Conservation (phyloP, 1,139 yeast species). For the Kazachstania sp. region DNA sequence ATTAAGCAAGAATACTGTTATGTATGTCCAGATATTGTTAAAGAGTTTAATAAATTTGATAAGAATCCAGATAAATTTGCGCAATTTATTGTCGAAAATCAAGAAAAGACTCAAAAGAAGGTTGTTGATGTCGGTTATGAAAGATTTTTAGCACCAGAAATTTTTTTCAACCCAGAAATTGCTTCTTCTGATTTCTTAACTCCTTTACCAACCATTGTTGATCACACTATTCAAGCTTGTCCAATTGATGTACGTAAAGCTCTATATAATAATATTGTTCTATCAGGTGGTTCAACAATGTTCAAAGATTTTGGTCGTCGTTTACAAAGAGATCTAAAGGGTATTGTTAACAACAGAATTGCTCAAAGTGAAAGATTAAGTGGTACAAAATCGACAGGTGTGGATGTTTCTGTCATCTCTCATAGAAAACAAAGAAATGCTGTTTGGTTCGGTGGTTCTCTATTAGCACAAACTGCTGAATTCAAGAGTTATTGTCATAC, state of each 20-base stretch:
- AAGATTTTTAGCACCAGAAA: slow-evolving; percentile 95
- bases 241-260: slow-evolving; percentile 98
- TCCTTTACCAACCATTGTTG: slow-evolving; percentile 92
- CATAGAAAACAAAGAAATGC: slow-evolving; percentile 98
- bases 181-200: slow-evolving; percentile 91
- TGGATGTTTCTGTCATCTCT: slow-evolving; percentile 91
- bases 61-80: slow-evolving; percentile 92
- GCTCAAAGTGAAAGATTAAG: slow-evolving; percentile 69
- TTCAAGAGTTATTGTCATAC: slow-evolving; percentile 95
- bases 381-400: slow-evolving; percentile 86
- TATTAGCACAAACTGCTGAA: slow-evolving; percentile 94
- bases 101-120: slow-evolving; percentile 54
- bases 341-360: slow-evolving; percentile 82
- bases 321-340: slow-evolving; percentile 87
- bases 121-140: slow-evolving; percentile 93
- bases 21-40: slow-evolving; percentile 95
- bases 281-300: slow-evolving; percentile 97
- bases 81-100: slow-evolving; percentile 81
- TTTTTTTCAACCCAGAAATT: slow-evolving; percentile 96
- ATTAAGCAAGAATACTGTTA: slow-evolving; percentile 95
- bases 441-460: slow-evolving; percentile 98
- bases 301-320: slow-evolving; percentile 97
- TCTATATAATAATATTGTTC: slow-evolving; percentile 86
- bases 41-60: slow-evolving; percentile 91
- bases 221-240: slow-evolving; percentile 86